Evolutionary conservation across 306 rosid genomes (phyloP), one percentile per base, ranked within the genome.

Genomic region (Astragalus membranaceus): DNA sequence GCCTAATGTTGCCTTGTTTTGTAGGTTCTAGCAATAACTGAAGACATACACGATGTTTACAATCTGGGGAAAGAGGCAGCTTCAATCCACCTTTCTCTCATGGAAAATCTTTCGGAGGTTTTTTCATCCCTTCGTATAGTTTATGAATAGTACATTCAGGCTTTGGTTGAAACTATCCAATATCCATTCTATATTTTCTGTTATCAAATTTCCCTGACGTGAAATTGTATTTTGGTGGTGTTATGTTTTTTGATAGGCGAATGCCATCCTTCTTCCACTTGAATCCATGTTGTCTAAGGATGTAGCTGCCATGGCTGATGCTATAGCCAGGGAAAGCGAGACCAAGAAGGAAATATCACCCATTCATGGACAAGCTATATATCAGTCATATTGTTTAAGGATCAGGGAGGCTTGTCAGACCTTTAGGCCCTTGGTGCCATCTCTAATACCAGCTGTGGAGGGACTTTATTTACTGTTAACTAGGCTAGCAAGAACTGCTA

Each of bases 331-430:
- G 85, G 98, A 84, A 70, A 85, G 85, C 58, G 96, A 92, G 76
- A 85, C 74, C 73, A 92, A 83, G 75, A 82, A 78, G 86, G 98
- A 90, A 81, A 85, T 92, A 79, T 86, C 95, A 57, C 87, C 82
- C 29, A 86, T 92, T 61, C 98, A 92, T 81, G 98, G 98, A 26
- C 98, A 92, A 85, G 98, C 98, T 73, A 92, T 92, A 70, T 86
- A 92, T 77, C 96, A 92, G 77, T 89, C 98, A 47, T 92, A 92
- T 79, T 75, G 80, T 85, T 74, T 79, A 57, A 88, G 87, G 84
- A 85, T 88, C 65, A 88, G 87, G 78, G 98, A 92, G 73, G 91
- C 93, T 59, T 87, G 81, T 78, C 91, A 85, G 82, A 81, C 77
- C 67, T 68, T 86, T 72, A 86, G 82, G 85, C 98, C 98, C 47